Evolutionary conservation across 495 filamentous ascomycete species (phyloP).

Genomic region (Cercophora sp.): DNA sequence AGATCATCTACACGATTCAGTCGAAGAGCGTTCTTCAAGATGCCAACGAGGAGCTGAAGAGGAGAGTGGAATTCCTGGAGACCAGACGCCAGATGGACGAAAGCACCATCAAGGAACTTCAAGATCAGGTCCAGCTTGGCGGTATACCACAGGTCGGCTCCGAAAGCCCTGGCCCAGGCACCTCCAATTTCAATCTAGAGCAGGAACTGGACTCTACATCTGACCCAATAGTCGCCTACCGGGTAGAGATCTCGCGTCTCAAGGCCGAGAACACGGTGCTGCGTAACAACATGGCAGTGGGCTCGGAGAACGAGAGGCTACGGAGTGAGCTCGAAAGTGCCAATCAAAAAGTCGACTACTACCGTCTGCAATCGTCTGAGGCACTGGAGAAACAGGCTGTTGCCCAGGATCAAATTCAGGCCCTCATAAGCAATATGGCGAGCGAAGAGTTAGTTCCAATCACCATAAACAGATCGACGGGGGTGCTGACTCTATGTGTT

Average conservation of each 20-base stretch:
- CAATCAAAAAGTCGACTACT: slow-evolving; percentile 32
- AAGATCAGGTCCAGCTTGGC: slow-evolving; percentile 42
- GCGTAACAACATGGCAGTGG: slow-evolving; percentile 44
- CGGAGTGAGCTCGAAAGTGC: slow-evolving; percentile 45
- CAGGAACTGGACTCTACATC: slow-evolving; percentile 37
- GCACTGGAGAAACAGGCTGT: slow-evolving; percentile 49
- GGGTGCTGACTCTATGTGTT: slow-evolving; percentile 36
- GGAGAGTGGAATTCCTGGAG: slow-evolving; percentile 31
- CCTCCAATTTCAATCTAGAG: slow-evolving; percentile 35
- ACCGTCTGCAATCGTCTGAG: slow-evolving; percentile 44
- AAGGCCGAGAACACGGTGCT: slow-evolving; percentile 52
- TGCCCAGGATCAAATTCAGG: slow-evolving; percentile 46
- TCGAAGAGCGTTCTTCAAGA: slow-evolving; percentile 33
- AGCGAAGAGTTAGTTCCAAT: slow-evolving; percentile 49
- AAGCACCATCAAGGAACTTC: slow-evolving; percentile 39
- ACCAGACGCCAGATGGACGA: slow-evolving; percentile 34
- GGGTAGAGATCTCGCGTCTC: slow-evolving; percentile 46
- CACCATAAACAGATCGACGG: too few relatives aligned
- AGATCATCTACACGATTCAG: slow-evolving; percentile 36
- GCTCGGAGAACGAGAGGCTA: slow-evolving; percentile 46
- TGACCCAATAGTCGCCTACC: slow-evolving; percentile 27
- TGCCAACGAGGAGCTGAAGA: slow-evolving; percentile 28
- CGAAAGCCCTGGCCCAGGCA: slow-evolving; percentile 21
- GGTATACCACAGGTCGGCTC: slow-evolving; percentile 20
- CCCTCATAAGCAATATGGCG: slow-evolving; percentile 41